Base-by-base conservation (phyloP, 2,329 filamentous ascomycete species). In the Lasiodiplodia sp. region DNA sequence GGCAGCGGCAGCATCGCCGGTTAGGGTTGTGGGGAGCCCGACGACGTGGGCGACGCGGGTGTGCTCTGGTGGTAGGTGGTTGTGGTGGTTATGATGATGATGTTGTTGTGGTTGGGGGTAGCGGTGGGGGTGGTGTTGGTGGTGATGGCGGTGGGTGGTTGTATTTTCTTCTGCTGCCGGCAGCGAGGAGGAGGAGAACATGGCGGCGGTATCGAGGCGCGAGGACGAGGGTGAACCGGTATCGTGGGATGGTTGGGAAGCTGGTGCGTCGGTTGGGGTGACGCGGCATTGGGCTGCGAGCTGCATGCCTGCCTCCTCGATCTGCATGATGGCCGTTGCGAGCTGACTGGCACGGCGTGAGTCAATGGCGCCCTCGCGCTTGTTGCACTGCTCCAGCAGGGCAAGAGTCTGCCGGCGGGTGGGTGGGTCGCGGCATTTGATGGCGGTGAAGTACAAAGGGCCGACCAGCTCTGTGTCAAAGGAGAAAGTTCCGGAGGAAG, bases 361-460 rank as follows among this genome's bases (percentile, higher is more conserved):
- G 40, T 51, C 57, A 23, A 60, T 60, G 25, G 57, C 58, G 18
- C 40, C 58, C n/a, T 63, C 58, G 58, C 58, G 58, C 58, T 18
- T 63, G 58, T 51, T 51, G 58, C 58, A 63, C 14, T 51, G 58
- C 4, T 49, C 58, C 40, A 63, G 40, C 40, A 63, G 58, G 3
- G 58, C 65, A n/a, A 67, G 34, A 14, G 65, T 57, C 28, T 57
- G 34, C 12, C 53, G 49, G 25, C 65, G 65, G 28, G 25, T 55
- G 28, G 38, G 11, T 11, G 65, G 65, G 4, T 67, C 73, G 0
- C 85, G 82, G 52, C 85, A 87, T 69, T 86, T 86, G 3, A 83
- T 67, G 0, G 82, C 84, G 2, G 79, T 72, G 69, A 79, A 86
- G 69, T 84, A 85, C 2, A 86, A 75, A 0, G 82, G 79, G 7